phyloP scores from a whole-genome alignment of 1,284 basidiomycete genomes.

The Cystobasidium sp. region DNA sequence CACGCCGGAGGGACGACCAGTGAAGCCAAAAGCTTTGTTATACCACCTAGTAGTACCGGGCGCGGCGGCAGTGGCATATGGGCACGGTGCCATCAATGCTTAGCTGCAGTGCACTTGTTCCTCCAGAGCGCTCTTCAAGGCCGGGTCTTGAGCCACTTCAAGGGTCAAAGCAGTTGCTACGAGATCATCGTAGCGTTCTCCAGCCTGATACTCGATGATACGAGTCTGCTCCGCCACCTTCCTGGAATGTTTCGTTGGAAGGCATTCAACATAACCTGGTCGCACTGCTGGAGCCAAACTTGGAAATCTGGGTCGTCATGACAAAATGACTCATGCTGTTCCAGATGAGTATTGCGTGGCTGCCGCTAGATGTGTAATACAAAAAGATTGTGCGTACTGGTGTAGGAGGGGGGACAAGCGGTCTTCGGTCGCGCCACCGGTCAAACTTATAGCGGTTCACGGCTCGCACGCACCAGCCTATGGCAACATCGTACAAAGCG shows the following conservation, averaged over 20 bases:
- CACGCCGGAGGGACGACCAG: slow-evolving; percentile 4
- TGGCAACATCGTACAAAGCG: slow-evolving; percentile 21
- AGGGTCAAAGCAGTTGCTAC: too few species aligned
- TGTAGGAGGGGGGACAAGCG: slow-evolving; percentile 10
- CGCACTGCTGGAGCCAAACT: too few species aligned
- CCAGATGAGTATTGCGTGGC: slow-evolving; percentile 11
- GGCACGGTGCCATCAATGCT: not conserved
- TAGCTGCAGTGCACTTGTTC: not conserved
- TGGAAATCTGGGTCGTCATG: too few species aligned
- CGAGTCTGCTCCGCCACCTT: slow-evolving; percentile 13
- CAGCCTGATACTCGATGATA: slow-evolving; percentile 15
- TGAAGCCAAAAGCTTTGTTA: slow-evolving; percentile 13
- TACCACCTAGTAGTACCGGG: slow-evolving; percentile 1
- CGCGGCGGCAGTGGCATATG: not conserved
- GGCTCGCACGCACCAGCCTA: too few species aligned
- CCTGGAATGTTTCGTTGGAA: slow-evolving; percentile 17
- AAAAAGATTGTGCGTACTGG: slow-evolving; percentile 6
- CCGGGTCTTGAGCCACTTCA: too few species aligned
- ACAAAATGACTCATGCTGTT: slow-evolving; percentile 14
- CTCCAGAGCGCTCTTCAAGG: not conserved
- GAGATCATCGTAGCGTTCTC: too few species aligned
- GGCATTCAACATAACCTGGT: slow-evolving; percentile 13
- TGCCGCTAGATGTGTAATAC: slow-evolving; percentile 10
- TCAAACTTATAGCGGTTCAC: slow-evolving; percentile 5
- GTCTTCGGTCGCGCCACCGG: slow-evolving; percentile 6